Conservation (phyloP, 352 stramenopile species). For the Pythium aquatile region DNA sequence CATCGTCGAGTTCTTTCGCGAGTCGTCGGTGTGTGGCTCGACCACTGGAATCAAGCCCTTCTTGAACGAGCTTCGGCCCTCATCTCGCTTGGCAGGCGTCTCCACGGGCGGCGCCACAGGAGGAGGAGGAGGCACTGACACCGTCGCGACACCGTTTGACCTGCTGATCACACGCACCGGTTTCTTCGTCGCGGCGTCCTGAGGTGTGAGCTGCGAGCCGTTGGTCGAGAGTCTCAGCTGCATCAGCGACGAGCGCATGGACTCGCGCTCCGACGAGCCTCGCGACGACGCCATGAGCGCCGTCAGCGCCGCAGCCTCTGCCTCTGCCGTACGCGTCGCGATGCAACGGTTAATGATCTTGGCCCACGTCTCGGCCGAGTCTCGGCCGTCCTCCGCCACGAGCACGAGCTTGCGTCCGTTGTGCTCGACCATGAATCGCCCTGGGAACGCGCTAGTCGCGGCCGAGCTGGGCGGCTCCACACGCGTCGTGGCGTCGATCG, state of each 20-base stretch:
- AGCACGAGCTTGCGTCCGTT: slow-evolving; percentile 65
- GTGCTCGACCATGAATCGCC: slow-evolving; percentile 71
- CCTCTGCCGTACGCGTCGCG: slow-evolving; percentile 28
- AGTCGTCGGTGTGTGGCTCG: background rate
- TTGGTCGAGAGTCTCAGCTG: slow-evolving; percentile 25
- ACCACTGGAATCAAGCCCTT: background rate
- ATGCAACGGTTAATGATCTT: slow-evolving; percentile 57
- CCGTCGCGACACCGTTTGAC: background rate
- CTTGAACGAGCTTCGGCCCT: background rate
- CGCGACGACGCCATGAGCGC: slow-evolving; percentile 9
- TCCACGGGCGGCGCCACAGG: background rate
- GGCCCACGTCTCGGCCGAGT: slow-evolving; percentile 65
- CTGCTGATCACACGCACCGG: background rate
- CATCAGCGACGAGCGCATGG: slow-evolving; percentile 22
- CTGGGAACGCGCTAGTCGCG: slow-evolving; percentile 37
- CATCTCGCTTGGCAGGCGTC: background rate
- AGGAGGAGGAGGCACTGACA: background rate
- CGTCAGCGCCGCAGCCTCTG: slow-evolving; percentile 12
- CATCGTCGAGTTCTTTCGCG: background rate
- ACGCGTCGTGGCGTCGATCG: slow-evolving; percentile 60
- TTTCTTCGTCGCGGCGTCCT: background rate
- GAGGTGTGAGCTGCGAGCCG: slow-evolving; percentile 13
- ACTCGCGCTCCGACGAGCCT: slow-evolving; percentile 18
- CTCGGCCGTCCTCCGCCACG: slow-evolving; percentile 54
- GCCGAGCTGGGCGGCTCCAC: slow-evolving; percentile 50